A percentile compares a stretch with the other conserved stretches of the same genome.
phyloP scores from a whole-genome alignment of 768 basidiomycete species.

The Auricularia heimuer region DNA sequence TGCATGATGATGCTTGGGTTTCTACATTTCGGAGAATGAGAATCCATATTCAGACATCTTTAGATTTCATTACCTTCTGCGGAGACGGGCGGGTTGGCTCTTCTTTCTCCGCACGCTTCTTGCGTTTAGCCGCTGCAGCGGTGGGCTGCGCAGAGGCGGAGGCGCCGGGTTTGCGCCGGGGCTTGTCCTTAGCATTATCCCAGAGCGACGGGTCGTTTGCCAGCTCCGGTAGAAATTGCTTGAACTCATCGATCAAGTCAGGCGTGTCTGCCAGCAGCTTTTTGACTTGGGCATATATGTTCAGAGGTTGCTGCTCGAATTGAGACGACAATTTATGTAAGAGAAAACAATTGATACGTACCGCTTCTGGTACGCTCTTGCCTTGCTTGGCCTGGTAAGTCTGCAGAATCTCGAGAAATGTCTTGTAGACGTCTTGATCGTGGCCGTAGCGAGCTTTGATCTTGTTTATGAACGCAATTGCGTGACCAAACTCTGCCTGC shows the following conservation, averaged over 20 bases:
- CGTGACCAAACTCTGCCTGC: conserved; percentile 37
- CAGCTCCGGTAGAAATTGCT: conserved; percentile 65
- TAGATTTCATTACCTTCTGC: neutral
- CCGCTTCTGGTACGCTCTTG: conserved; percentile 12
- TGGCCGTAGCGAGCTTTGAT: conserved; percentile 79
- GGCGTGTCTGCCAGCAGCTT: conserved; percentile 65
- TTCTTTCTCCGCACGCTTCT: conserved; percentile 43
- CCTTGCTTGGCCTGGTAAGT: conserved; percentile 46
- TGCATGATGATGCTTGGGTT: conserved; percentile 18
- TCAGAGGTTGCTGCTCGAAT: too few relatives aligned
- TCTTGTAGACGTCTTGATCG: conserved; percentile 76
- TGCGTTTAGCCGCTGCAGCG: conserved; percentile 42
- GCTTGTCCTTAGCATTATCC: conserved; percentile 19
- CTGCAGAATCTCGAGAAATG: conserved; percentile 68
- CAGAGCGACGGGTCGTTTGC: conserved; percentile 40
- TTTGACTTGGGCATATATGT: conserved; percentile 55
- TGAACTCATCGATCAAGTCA: conserved; percentile 64
- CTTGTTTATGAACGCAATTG: conserved; percentile 92
- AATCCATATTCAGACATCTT: neutral
- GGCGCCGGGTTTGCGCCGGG: conserved; percentile 20
- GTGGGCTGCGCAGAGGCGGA: conserved; percentile 26
- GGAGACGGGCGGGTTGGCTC: conserved; percentile 18
- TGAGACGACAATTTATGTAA: too few relatives aligned
- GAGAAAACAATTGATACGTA: neutral
- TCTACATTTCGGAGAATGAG: conserved; percentile 9